Evolutionary conservation across 2,329 filamentous ascomycete species (phyloP), one percentile per base, ranked within the genome.

Genomic region (Coniosporium tulheliwenetii): DNA sequence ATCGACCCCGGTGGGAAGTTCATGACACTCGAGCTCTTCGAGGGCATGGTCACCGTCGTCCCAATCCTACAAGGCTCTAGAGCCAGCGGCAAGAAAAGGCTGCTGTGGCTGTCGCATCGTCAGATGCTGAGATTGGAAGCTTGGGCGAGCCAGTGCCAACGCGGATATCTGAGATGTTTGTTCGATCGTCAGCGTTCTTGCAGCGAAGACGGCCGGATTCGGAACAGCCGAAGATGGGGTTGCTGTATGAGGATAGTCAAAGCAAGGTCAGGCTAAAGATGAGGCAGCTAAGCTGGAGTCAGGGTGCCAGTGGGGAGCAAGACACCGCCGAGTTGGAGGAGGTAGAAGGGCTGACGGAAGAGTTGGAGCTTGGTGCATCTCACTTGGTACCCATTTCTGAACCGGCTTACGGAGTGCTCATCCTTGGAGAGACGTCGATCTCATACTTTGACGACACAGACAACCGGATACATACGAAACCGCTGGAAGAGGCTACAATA

Each of bases 361-460:
- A 74, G 39, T 51, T 78, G 33, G 75, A 79, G 45, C 57, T 74
- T 12, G 75, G 75, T 10, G 69, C 75, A 9, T 75, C 70, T 41
- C 71, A 77, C 56, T 52, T 80, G 29, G 76, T 80, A 48, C 74
- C 76, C 0, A 64, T 80, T 14, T 67, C 74, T 8, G 64, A 63
- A 19, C 75, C 75, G 2, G 62, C 72, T 38, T 70, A 64, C 40
- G 67, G 67, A 12, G 47, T 69, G 16, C 48, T 70, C 29, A 54
- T 70, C 1, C 51, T 70, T 3, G 65, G 64, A 12, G 67, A 70
- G 61, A 93, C 84, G 0, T 77, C 79, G 2, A 73, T 98, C 43
- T 75, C 80, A 8, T 96, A 96, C 56, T 79, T 91, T 44, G 83
- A 94, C 52, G 83, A 85, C 44, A 70, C 81, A 30, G 83, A 65